Conservation (phyloP, 495 filamentous ascomycete genomes). For the Pyrenopolyporus hunteri region DNA sequence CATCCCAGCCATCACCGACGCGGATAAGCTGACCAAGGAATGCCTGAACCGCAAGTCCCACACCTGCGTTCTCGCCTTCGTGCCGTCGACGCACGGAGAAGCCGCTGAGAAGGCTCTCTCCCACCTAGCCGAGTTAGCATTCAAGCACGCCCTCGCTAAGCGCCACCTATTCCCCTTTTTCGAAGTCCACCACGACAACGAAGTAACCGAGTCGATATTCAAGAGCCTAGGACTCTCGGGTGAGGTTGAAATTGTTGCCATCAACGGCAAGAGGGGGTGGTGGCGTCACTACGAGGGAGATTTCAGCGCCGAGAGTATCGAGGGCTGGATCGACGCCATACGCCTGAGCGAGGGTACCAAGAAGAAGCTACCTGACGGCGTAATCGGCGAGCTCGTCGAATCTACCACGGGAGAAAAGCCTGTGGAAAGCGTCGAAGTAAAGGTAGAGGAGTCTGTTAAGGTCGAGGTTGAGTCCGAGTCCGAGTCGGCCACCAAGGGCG, state of each 20-base stretch:
- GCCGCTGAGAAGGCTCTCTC: slow-evolving; percentile 62
- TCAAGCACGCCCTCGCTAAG: slow-evolving; percentile 69
- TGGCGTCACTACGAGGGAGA: slow-evolving; percentile 72
- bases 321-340: slow-evolving; percentile 87
- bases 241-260: slow-evolving; percentile 71
- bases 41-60: slow-evolving; percentile 79
- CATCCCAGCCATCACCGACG: slow-evolving; percentile 58
- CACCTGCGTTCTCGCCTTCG: slow-evolving; percentile 85
- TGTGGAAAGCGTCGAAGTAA: slow-evolving; percentile 45
- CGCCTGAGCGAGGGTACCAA: slow-evolving; percentile 83
- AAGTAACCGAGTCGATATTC: slow-evolving; percentile 60
- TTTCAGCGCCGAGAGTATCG: slow-evolving; percentile 66
- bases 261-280: slow-evolving; percentile 87
- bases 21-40: slow-evolving; percentile 65
- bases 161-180: slow-evolving; percentile 83
- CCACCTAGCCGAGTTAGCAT: slow-evolving; percentile 74
- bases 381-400: slow-evolving; percentile 67
- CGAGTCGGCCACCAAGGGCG: slow-evolving; percentile 27
- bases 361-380: slow-evolving; percentile 76
- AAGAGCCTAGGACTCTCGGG: slow-evolving; percentile 64
- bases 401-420: slow-evolving; percentile 45
- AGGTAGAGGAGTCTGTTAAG: slow-evolving; percentile 38
- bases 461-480: slow-evolving; percentile 33
- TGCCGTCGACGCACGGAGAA: slow-evolving; percentile 62
- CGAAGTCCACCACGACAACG: slow-evolving; percentile 69